Percentiles rank a stretch among this genome's conserved stretches.
phyloP scores from a whole-genome alignment of 1,284 basidiomycete species.

The Phlebopus sp. region DNA sequence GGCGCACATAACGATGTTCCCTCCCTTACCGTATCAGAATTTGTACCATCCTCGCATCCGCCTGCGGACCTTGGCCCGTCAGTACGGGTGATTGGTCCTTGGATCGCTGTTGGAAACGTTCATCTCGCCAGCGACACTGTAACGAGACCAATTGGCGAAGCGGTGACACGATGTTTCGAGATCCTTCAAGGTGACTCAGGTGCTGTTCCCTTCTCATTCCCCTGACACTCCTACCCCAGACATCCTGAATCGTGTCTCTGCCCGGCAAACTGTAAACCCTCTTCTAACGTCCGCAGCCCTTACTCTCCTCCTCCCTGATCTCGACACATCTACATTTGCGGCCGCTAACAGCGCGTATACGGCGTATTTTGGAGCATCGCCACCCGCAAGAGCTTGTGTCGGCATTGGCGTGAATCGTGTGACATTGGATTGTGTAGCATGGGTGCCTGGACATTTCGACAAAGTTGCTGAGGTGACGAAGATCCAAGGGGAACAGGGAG shows the following conservation, averaged over 20 bases:
- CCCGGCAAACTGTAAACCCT: constrained; percentile 15
- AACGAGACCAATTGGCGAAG: constrained; percentile 49
- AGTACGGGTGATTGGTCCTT: constrained; percentile 37
- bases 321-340: constrained; percentile 64
- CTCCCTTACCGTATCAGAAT: neutral
- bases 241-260: constrained; percentile 10
- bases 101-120: constrained; percentile 61
- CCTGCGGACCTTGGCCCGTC: constrained; percentile 15
- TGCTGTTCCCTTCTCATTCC: neutral
- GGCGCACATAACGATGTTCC: neutral
- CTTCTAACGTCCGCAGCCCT: constrained; percentile 73
- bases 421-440: constrained; percentile 74
- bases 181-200: constrained; percentile 49
- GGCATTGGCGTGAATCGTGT: constrained; percentile 62
- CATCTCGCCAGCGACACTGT: constrained; percentile 27
- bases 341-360: constrained; percentile 77
- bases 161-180: constrained; percentile 61
- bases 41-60: neutral
- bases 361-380: constrained; percentile 84
- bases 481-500: constrained; percentile 19
- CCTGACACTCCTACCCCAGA: constrained; percentile 10
- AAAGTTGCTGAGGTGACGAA: constrained; percentile 23
- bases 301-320: constrained; percentile 82
- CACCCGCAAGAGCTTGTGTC: constrained; percentile 91
- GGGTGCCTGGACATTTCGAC: constrained; percentile 35